phyloP scores from a whole-genome alignment of 2,329 filamentous ascomycete genomes.

The Fusarium redolens region DNA sequence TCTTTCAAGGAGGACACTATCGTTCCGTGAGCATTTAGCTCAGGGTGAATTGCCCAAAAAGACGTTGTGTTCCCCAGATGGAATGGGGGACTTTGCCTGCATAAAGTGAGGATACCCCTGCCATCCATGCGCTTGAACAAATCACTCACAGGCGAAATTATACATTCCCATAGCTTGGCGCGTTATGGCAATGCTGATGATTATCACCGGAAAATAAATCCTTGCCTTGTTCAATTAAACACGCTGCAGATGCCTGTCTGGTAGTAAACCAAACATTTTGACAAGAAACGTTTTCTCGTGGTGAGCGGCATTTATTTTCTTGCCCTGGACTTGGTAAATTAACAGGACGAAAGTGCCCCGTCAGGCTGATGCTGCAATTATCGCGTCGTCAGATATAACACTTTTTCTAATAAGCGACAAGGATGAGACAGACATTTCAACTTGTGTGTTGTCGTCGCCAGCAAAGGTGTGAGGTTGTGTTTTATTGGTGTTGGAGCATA shows the following conservation, averaged over 20 bases:
- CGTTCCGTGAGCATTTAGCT: constrained; percentile 9
- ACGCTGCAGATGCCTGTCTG: neutral
- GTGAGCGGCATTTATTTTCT: neutral
- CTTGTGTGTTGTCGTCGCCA: neutral
- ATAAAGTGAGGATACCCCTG: constrained; percentile 26
- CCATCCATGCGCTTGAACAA: constrained; percentile 8
- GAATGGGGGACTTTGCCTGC: constrained; percentile 1
- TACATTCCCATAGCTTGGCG: constrained; percentile 1
- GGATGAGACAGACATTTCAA: neutral
- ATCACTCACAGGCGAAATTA: constrained; percentile 16
- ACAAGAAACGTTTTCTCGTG: constrained; percentile 1
- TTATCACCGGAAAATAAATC: constrained; percentile 1
- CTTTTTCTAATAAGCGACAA: neutral
- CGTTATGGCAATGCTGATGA: neutral
- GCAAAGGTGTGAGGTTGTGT: neutral
- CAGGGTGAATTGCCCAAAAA: constrained; percentile 1
- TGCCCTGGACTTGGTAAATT: neutral
- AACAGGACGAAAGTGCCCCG: neutral
- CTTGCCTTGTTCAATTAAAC: constrained; percentile 5
- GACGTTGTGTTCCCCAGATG: constrained; percentile 15
- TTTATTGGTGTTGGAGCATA: neutral
- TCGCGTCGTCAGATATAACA: neutral
- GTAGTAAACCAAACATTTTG: neutral
- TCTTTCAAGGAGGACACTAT: neutral
- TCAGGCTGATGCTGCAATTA: neutral